Percentiles rank a stretch among this genome's conserved stretches.
Conservation (phyloP, 2,329 filamentous ascomycete genomes). For the Pestalotiopsis sp. region DNA sequence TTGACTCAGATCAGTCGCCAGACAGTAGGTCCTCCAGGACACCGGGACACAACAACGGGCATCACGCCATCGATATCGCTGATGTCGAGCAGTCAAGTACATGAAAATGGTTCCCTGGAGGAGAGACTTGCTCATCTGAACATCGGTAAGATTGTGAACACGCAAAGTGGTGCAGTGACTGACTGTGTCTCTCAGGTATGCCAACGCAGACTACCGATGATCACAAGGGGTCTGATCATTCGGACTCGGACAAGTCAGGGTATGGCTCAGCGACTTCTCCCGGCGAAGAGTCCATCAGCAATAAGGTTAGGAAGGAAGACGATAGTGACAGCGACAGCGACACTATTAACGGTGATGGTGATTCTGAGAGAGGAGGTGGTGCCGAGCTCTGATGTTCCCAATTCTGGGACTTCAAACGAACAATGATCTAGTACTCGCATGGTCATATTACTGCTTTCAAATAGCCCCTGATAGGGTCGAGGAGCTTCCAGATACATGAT, state of each 20-base stretch:
- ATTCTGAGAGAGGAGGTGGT: neutral
- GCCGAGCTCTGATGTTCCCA: neutral
- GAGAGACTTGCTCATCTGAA: neutral
- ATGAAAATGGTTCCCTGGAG: neutral
- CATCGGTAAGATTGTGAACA: neutral
- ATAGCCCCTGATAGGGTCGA: neutral
- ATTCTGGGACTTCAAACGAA: neutral
- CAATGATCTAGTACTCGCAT: neutral
- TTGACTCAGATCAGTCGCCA: slow-evolving; percentile 24
- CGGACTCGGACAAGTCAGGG: neutral
- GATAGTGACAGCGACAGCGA: neutral
- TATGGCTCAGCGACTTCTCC: neutral
- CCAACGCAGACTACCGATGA: neutral
- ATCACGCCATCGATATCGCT: slow-evolving; percentile 19
- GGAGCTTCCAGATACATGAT: too few relatives aligned
- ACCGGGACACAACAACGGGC: slow-evolving; percentile 26
- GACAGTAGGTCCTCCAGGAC: slow-evolving; percentile 14
- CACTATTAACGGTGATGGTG: neutral
- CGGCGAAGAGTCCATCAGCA: neutral
- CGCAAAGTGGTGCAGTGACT: neutral
- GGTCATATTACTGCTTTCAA: neutral
- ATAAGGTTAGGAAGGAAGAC: too few relatives aligned
- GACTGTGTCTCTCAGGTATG: neutral
- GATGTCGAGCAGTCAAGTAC: neutral
- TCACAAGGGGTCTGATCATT: neutral